Percentiles rank a stretch among this genome's conserved stretches.
Conservation (phyloP, 176 grass and related monocot species). For the Cenchrus americanus region DNA sequence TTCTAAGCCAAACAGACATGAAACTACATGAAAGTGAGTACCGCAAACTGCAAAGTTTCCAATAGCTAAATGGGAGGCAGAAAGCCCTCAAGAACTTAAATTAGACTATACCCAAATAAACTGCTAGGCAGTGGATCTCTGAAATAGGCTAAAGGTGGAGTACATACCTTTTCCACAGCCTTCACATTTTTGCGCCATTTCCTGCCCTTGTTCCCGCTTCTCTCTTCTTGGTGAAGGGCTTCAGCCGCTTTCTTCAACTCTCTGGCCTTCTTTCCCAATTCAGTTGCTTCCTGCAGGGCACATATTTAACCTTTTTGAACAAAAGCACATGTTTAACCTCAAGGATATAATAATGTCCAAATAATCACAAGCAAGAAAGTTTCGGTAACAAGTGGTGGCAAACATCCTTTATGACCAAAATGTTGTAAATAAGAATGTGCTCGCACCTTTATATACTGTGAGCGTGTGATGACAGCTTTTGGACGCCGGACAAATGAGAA, state of each 20-base stretch:
- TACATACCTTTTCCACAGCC: slow-evolving; percentile 74
- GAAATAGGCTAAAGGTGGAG: neutral
- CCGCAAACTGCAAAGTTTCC: neutral
- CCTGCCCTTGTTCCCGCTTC: slow-evolving; percentile 79
- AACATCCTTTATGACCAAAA: slow-evolving; percentile 20
- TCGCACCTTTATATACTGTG: slow-evolving; percentile 96
- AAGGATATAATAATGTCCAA: neutral
- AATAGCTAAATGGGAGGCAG: neutral
- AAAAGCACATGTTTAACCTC: no score
- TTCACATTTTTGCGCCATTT: slow-evolving; percentile 99
- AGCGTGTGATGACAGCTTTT: slow-evolving; percentile 98
- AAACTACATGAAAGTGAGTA: neutral
- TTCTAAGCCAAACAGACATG: neutral
- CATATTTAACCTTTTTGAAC: slow-evolving; percentile 13
- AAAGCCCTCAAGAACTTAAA: neutral
- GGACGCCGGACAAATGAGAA: slow-evolving; percentile 89
- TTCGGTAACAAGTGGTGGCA: slow-evolving; percentile 28
- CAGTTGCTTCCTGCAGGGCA: slow-evolving; percentile 81
- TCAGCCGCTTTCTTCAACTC: slow-evolving; percentile 91
- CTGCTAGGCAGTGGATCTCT: neutral
- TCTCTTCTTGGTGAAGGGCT: slow-evolving; percentile 97
- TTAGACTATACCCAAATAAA: neutral
- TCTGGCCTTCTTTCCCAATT: slow-evolving; percentile 90
- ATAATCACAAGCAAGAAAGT: neutral
- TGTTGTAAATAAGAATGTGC: slow-evolving; percentile 19